Evolutionary conservation across 73 alveolate species (phyloP).

Genomic region (Uronychia setigera): DNA sequence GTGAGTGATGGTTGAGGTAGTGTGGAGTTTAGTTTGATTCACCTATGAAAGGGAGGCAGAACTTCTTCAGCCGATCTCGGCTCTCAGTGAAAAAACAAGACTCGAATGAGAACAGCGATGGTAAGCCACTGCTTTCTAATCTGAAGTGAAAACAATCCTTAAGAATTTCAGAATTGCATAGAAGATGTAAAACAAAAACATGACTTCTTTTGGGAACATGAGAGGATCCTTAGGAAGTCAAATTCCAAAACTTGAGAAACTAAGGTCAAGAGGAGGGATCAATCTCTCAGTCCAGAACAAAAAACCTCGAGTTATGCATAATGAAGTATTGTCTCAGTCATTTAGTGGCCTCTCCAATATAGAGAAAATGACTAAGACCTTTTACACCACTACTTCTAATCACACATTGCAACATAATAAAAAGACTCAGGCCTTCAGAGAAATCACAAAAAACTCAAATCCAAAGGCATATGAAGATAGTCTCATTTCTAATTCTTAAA

Average conservation of each 20-base stretch:
- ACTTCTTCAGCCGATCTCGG: not conserved
- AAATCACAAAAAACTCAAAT: not conserved
- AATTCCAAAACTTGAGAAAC: not conserved
- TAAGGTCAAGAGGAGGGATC: not conserved
- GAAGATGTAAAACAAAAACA: not conserved
- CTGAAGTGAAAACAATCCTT: not conserved
- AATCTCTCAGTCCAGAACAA: not conserved
- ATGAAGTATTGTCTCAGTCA: not conserved
- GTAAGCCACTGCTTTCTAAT: not conserved
- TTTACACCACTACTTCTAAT: not conserved
- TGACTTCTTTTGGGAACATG: not conserved
- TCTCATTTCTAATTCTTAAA: not conserved
- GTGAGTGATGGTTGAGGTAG: slow-evolving; percentile 4
- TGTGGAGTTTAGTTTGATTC: not conserved
- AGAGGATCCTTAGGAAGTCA: not conserved
- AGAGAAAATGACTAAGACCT: not conserved
- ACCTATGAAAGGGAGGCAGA: not conserved
- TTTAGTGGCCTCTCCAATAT: too few species aligned
- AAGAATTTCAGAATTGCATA: not conserved
- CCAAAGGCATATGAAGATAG: not conserved
- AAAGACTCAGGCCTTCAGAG: not conserved
- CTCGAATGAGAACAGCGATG: not conserved
- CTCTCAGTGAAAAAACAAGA: not conserved
- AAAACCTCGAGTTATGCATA: not conserved
- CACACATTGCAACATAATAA: not conserved